phyloP scores from a whole-genome alignment of 768 basidiomycete genomes.

The Tylopilus rubrobrunneus region DNA sequence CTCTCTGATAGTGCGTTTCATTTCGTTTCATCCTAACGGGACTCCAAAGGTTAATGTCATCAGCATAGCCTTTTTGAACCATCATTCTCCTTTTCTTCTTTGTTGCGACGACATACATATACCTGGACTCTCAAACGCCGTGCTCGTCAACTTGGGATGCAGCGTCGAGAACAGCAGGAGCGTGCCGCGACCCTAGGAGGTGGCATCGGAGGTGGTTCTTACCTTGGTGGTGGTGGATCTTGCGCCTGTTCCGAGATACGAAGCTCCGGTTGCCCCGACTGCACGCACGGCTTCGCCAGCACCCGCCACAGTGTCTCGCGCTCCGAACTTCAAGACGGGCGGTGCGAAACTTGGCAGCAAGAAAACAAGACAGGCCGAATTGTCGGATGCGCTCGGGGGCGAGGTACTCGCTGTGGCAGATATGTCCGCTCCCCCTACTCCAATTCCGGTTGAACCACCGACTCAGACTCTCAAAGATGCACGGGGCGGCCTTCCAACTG shows the following conservation, averaged over 20 bases:
- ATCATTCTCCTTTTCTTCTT: constrained; percentile 59
- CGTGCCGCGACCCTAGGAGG: constrained; percentile 53
- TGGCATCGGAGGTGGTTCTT: constrained; percentile 46
- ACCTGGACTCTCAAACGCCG: constrained; percentile 94
- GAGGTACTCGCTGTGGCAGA: constrained; percentile 58
- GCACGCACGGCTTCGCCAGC: constrained; percentile 40
- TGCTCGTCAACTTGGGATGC: constrained; percentile 97
- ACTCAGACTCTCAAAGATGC: constrained; percentile 41
- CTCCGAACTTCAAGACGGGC: constrained; percentile 85
- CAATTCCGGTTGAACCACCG: constrained; percentile 45
- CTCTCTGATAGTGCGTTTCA: constrained; percentile 54
- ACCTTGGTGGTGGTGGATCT: constrained; percentile 62
- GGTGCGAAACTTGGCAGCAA: constrained; percentile 98
- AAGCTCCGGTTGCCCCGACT: constrained; percentile 53
- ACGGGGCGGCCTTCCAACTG: constrained; percentile 66
- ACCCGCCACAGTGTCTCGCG: constrained; percentile 47
- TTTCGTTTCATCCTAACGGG: background rate
- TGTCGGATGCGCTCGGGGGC: constrained; percentile 83
- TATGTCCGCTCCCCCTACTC: constrained; percentile 48
- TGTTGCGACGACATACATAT: constrained; percentile 74
- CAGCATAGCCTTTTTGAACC: constrained; percentile 56
- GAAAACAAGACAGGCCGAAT: constrained; percentile 84
- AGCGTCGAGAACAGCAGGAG: constrained; percentile 89
- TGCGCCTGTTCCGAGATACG: constrained; percentile 66
- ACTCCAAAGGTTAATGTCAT: background rate